Evolutionary conservation across 1,284 basidiomycete species (phyloP), one percentile per base, ranked within the genome.

Genomic region (Moesziomyces antarcticus): DNA sequence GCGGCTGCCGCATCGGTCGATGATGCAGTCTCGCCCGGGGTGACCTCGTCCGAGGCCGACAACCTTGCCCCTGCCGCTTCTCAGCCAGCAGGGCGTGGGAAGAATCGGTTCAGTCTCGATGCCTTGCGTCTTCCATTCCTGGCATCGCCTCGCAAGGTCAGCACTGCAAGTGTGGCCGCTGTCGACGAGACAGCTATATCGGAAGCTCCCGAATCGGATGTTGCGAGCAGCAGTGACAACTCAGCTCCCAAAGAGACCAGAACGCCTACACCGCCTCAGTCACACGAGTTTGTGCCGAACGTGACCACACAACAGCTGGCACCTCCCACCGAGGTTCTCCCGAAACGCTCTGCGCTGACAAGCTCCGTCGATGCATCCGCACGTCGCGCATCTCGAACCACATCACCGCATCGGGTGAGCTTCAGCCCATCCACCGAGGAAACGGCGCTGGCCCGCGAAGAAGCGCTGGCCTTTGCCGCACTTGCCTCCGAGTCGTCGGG

Each of bases 381-480:
- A 5, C 56, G 56, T 8, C 50, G 51, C 11, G 52, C 60, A n/a
- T 57, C 59, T 10, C 50, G 59, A 21, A 27, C 48, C 20, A 18
- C 43, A n/a, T 71, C 70, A 2, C 56, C 56, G 11, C 70, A 74
- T 44, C 55, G 74, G 5, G 74, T 76, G 52, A 73, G 69, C 58
- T 76, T 76, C 61, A 73, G 70, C 35, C 74, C 74, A 3, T 76
- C 74, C 3, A 76, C 67, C 37, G 74, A 76, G 20, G 58, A 76
- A 30, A 60, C 52, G 27, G 66, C 64, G 3, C 58, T 69, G 5
- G 66, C 70, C 3, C 55, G 74, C 18, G 70, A 76, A 40, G 59
- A 66, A 43, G 65, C 70, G 4, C 47, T 54, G 8, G 33, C 47
- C 5, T 27, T 52, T 13, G 46, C 51, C 1, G 43, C 51, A 5